phyloP scores from a whole-genome alignment of 192 early-diverging fungal species.

The Gigaspora rosea region DNA sequence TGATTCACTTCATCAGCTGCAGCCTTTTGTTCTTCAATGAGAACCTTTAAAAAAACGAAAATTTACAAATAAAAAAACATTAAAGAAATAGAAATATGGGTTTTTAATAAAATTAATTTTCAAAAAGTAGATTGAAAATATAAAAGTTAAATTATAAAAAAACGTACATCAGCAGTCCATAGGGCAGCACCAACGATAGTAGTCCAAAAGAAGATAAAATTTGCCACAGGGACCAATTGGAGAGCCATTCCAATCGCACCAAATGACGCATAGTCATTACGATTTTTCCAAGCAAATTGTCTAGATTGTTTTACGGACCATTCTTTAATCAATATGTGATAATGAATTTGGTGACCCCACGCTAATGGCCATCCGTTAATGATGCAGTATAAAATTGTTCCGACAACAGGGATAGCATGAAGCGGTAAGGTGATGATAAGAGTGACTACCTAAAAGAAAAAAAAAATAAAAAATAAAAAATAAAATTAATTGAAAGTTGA shows the following conservation, averaged over 20 bases:
- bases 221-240: slow-evolving; percentile 62
- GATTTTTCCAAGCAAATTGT: slow-evolving; percentile 47
- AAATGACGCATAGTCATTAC: slow-evolving; percentile 40
- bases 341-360: slow-evolving; percentile 56
- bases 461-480: slow-evolving; percentile 14
- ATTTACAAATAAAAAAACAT: too few species aligned
- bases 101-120: too few species aligned
- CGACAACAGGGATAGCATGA: slow-evolving; percentile 57
- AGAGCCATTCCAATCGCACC: slow-evolving; percentile 56
- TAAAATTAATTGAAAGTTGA: not conserved
- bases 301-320: slow-evolving; percentile 47
- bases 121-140: too few species aligned
- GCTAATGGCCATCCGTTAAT: slow-evolving; percentile 57
- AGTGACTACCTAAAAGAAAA: slow-evolving; percentile 47
- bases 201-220: slow-evolving; percentile 69
- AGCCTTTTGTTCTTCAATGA: too few species aligned
- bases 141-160: too few species aligned
- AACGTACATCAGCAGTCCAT: slow-evolving; percentile 23
- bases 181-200: slow-evolving; percentile 57
- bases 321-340: slow-evolving; percentile 55
- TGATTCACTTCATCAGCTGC: too few species aligned
- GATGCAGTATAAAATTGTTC: slow-evolving; percentile 49
- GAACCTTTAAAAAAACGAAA: too few species aligned
- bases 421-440: slow-evolving; percentile 61
- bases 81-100: too few species aligned